phyloP scores from a whole-genome alignment of 768 basidiomycete genomes.

The Suillus placidus region DNA sequence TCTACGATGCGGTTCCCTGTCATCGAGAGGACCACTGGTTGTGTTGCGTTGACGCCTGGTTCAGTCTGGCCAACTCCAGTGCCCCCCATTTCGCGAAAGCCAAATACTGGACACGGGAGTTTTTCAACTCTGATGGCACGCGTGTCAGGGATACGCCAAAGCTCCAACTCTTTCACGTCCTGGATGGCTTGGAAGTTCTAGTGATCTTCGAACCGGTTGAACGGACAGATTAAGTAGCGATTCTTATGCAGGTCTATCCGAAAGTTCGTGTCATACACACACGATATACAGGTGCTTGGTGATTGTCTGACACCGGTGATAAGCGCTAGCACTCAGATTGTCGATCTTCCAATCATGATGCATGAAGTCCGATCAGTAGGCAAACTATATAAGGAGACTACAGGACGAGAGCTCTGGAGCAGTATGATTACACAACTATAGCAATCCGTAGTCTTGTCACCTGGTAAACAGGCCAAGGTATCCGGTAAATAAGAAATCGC shows the following conservation, averaged over 20 bases:
- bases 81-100: background rate
- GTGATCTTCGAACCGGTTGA: background rate
- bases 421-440: background rate
- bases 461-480: background rate
- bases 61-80: background rate
- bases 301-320: background rate
- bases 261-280: background rate
- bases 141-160: background rate
- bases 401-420: background rate
- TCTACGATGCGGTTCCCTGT: background rate
- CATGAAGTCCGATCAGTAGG: background rate
- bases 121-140: background rate
- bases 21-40: background rate
- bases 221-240: background rate
- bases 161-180: background rate
- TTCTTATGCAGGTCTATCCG: background rate
- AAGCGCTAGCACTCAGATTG: background rate
- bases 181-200: background rate
- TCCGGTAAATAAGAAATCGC: background rate
- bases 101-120: background rate
- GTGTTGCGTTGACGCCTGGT: background rate
- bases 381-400: background rate
- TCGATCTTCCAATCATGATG: background rate
- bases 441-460: background rate
- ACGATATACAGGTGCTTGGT: background rate